Evolutionary conservation across 352 stramenopile species (phyloP).

Genomic region (Peronospora tabacina): DNA sequence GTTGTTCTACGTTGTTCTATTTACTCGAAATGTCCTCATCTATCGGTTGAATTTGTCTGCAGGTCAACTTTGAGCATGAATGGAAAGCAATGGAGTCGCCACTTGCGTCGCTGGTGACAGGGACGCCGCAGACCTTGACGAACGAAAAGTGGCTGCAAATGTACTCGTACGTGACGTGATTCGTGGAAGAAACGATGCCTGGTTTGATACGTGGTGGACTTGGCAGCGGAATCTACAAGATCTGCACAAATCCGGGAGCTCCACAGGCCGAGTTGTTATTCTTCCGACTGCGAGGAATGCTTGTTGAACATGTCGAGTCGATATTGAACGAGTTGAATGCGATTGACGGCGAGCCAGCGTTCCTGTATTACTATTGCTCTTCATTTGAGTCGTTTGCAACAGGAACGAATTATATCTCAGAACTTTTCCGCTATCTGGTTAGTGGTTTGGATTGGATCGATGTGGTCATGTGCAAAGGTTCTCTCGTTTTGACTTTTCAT

Average conservation of each 20-base stretch:
- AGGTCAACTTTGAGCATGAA: slow-evolving; percentile 84
- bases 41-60: slow-evolving; percentile 10
- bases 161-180: slow-evolving; percentile 57
- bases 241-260: slow-evolving; percentile 75
- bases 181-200: neutral
- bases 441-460: neutral
- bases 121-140: slow-evolving; percentile 51
- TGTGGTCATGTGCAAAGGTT: neutral
- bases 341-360: slow-evolving; percentile 57
- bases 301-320: slow-evolving; percentile 59
- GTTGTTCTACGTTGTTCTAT: no score
- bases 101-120: slow-evolving; percentile 69
- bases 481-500: slow-evolving; percentile 1
- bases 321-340: slow-evolving; percentile 51
- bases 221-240: slow-evolving; percentile 77
- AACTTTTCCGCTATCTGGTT: slow-evolving; percentile 79
- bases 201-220: neutral
- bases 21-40: slow-evolving; percentile 2
- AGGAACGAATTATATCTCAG: slow-evolving; percentile 69
- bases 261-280: slow-evolving; percentile 80
- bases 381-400: slow-evolving; percentile 70
- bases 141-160: slow-evolving; percentile 84
- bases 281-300: slow-evolving; percentile 60
- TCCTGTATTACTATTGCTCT: slow-evolving; percentile 57
- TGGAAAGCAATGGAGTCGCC: slow-evolving; percentile 77